phyloP scores from a whole-genome alignment of 805 yeast genomes.

The Starmerella sirachaensis region DNA sequence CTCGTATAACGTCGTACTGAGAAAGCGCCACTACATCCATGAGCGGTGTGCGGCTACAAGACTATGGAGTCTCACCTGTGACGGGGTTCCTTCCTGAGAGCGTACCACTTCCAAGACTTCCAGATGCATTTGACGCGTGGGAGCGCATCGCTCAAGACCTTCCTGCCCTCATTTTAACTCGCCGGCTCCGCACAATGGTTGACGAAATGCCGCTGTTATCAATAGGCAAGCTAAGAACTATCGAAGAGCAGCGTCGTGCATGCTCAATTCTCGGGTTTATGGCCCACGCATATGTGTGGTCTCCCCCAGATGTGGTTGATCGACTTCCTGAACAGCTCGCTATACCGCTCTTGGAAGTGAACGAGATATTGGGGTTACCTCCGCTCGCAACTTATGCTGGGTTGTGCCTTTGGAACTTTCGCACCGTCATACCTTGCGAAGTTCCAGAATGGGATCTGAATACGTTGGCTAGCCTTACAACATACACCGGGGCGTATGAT shows the following conservation, averaged over 20 bases:
- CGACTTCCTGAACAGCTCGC: constrained; percentile 58
- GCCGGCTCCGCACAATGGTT: constrained; percentile 47
- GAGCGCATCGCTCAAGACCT: constrained; percentile 52
- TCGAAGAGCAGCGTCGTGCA: constrained; percentile 60
- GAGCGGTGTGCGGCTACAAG: constrained; percentile 40
- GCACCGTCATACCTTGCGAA: constrained; percentile 41
- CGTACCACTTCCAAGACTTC: constrained; percentile 49
- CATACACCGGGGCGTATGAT: constrained; percentile 82
- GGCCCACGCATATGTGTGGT: constrained; percentile 87
- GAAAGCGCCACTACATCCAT: too few species aligned
- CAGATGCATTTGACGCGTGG: constrained; percentile 68
- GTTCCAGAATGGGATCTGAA: constrained; percentile 41
- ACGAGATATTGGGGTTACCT: constrained; percentile 57
- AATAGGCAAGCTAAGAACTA: constrained; percentile 33
- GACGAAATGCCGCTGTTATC: constrained; percentile 51
- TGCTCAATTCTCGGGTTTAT: constrained; percentile 67
- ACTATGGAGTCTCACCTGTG: constrained; percentile 55
- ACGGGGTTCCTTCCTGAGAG: constrained; percentile 72
- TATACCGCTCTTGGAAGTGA: constrained; percentile 50
- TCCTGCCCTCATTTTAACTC: constrained; percentile 62
- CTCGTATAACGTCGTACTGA: too few species aligned
- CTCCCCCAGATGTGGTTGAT: constrained; percentile 42
- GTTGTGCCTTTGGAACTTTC: constrained; percentile 78
- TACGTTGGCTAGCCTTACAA: constrained; percentile 63
- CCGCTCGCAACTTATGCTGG: constrained; percentile 85